These are phyloP conservation scores for Coniosporium uncinatum DNA, from an alignment of 2,329 filamentous ascomycete species.

Conservation along the genomic window DNA sequence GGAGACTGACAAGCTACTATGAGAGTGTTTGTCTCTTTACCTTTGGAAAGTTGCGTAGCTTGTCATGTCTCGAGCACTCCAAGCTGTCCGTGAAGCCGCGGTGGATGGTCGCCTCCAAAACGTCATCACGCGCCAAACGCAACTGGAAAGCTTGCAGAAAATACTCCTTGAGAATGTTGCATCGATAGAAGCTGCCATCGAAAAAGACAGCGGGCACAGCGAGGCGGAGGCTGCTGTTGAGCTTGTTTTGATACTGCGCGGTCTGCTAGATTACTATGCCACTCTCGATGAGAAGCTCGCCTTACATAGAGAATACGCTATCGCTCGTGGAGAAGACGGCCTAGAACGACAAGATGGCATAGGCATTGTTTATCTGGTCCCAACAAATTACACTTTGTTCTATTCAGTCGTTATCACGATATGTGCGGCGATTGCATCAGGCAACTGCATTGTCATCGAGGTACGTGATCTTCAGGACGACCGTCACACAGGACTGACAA, in stretches of 20 bases:
- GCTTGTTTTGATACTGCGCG: constrained; percentile 29
- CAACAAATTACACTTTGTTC: constrained; percentile 40
- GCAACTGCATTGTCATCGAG: constrained; percentile 45
- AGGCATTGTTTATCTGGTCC: constrained; percentile 42
- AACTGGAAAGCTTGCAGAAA: constrained; percentile 37
- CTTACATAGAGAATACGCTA: constrained; percentile 37
- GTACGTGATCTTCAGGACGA: constrained; percentile 18
- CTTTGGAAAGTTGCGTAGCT: too few species aligned
- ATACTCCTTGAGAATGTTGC: constrained; percentile 24
- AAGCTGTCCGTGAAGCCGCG: too few species aligned
- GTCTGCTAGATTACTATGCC: constrained; percentile 34
- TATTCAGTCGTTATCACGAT: constrained; percentile 38
- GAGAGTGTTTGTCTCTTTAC: too few species aligned
- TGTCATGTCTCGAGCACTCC: too few species aligned
- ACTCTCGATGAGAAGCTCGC: too few species aligned
- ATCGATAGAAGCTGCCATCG: constrained; percentile 31
- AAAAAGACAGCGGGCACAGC: constrained; percentile 27
- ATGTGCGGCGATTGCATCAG: constrained; percentile 40
- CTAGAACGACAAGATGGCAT: constrained; percentile 18
- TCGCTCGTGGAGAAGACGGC: constrained; percentile 32
- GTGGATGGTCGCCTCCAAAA: constrained; percentile 39
- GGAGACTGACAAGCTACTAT: too few species aligned
- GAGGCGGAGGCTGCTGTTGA: constrained; percentile 33
- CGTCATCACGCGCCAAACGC: constrained; percentile 36
- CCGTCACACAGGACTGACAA: too few species aligned